Base-by-base conservation (phyloP, 1,139 yeast genomes). In the Saccharomyces hybrid region DNA sequence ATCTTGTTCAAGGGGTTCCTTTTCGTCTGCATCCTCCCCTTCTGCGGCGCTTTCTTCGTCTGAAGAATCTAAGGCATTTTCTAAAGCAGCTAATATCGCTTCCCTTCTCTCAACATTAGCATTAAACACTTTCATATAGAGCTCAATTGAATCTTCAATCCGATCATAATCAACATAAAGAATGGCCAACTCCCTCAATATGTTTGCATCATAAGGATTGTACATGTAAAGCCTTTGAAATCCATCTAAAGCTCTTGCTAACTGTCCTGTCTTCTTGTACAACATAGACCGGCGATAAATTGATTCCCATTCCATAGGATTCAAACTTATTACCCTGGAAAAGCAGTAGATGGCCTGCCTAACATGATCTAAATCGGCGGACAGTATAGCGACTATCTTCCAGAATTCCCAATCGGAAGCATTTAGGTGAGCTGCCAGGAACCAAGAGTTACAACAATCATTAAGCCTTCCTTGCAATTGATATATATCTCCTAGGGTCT, bases 311-410 rank as follows among this genome's bases (percentile, higher is more conserved):
- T 82, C 81, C 50, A 77, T 78, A 29, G 75, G 74, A 54, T 83
- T 83, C 2, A 85, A 77, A 7, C 80, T 73, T 14, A 88, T 80
- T 0, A 95, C 96, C 54, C 86, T 79, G 26, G 85, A 79, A 66
- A 84, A 90, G 73, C 96, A 89, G 61, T 84, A 82, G 13, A 89
- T 78, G 0, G 98, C 97, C 68, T 89, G 97, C 46, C 86, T 82
- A 3, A 78, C 75, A 61, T 84, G 86, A 0, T 89, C 95, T 61
- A 87, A 72, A 48, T 85, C 86, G 5, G 77, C 75, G 55, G 96
- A 84, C 55, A 88, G 71, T 54, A 83, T 87, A 0, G 95, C 98
- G 34, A 89, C 89, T 49, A 79, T 82, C 34, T 83, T 82, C 98
- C 98, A 93, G 59, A 89, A 85, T 28, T 82, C 86, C 57, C 81